Conservation (phyloP, 2,329 filamentous ascomycete genomes). For the Fusarium sp. region DNA sequence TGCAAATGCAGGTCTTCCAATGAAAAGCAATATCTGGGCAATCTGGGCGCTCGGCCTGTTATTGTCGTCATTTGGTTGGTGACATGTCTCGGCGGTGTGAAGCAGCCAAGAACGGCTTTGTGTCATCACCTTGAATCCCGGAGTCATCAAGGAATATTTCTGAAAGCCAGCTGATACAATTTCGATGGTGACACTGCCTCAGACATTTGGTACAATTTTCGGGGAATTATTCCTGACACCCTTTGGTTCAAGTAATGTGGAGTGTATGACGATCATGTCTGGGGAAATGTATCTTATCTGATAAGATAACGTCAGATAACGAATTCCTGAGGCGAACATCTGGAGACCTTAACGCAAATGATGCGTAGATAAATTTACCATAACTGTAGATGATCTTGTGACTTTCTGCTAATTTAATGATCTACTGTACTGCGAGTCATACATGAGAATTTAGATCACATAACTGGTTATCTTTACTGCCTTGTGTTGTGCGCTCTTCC, state of each 20-base stretch:
- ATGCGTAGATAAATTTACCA: not conserved
- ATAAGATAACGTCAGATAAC: not conserved
- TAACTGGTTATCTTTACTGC: not conserved
- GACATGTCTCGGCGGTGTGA: not conserved
- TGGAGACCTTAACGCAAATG: not conserved
- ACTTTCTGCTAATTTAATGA: not conserved
- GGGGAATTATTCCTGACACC: not conserved
- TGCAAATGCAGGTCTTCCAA: not conserved
- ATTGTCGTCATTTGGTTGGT: not conserved
- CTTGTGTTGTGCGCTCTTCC: too few relatives aligned
- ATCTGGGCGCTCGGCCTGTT: too few relatives aligned
- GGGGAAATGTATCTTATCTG: not conserved
- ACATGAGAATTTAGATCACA: accelerated
- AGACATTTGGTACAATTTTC: not conserved
- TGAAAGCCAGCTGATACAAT: not conserved
- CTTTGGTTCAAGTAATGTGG: not conserved
- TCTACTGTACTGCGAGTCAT: not conserved
- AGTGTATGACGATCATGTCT: not conserved
- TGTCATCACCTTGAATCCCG: not conserved
- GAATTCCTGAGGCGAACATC: not conserved
- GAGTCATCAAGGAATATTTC: not conserved
- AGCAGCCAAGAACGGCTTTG: not conserved
- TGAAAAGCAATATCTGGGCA: not conserved
- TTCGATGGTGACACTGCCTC: not conserved
- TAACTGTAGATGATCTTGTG: not conserved